Evolutionary conservation across 805 yeast species (phyloP).

Genomic region (Diddensiella caesifluorescens): DNA sequence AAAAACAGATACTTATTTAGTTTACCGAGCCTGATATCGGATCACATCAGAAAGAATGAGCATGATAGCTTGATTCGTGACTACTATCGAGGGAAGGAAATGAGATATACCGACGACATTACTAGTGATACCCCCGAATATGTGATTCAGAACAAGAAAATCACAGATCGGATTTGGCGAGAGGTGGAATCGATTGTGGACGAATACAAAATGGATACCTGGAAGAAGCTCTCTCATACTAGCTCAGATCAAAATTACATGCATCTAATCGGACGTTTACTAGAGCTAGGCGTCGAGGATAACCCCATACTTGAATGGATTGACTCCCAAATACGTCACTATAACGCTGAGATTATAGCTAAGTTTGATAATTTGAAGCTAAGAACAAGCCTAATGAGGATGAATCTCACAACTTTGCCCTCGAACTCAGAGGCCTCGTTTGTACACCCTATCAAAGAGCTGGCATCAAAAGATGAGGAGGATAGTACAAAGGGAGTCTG

Average conservation of each 20-base stretch:
- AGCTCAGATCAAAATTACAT: slow-evolving; percentile 33
- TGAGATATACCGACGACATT: slow-evolving; percentile 23
- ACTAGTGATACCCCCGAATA: slow-evolving; percentile 19
- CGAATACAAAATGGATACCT: slow-evolving; percentile 47
- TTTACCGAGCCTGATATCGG: slow-evolving; percentile 46
- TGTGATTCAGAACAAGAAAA: slow-evolving; percentile 30
- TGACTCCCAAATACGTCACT: slow-evolving; percentile 41
- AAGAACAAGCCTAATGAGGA: slow-evolving; percentile 21
- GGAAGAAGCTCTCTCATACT: slow-evolving; percentile 41
- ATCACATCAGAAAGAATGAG: slow-evolving; percentile 44
- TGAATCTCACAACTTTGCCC: slow-evolving; percentile 23
- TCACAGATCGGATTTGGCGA: slow-evolving; percentile 50
- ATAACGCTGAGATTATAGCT: slow-evolving; percentile 38
- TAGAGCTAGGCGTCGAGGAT: slow-evolving; percentile 58
- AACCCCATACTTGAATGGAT: slow-evolving; percentile 66
- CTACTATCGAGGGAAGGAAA: slow-evolving; percentile 47
- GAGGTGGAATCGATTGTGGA: slow-evolving; percentile 51
- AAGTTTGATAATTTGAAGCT: slow-evolving; percentile 36
- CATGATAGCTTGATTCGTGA: slow-evolving; percentile 54
- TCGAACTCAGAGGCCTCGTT: slow-evolving; percentile 28
- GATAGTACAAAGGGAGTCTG: slow-evolving; percentile 23
- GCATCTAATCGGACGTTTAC: slow-evolving; percentile 43
- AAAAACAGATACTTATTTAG: slow-evolving; percentile 51
- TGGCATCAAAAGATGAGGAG: not conserved
- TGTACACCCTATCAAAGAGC: slow-evolving; percentile 16